Percentiles rank a stretch among this genome's conserved stretches.
Conservation (phyloP, 2,329 filamentous ascomycete species). For the Fusarium paranaense region DNA sequence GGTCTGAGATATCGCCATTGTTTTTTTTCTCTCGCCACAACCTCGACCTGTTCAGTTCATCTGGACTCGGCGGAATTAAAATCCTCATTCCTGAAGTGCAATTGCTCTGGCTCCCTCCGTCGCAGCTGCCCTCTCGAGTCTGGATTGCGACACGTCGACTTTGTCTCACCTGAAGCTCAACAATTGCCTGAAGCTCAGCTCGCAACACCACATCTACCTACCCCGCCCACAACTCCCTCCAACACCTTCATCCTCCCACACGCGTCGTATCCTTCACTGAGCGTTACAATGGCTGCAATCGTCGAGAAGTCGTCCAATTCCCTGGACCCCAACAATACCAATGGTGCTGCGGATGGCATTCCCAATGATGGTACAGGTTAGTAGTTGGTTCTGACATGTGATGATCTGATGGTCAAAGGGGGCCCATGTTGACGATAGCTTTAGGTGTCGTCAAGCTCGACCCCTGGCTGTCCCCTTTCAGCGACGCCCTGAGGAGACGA, state of each 20-base stretch:
- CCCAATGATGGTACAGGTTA: constrained; percentile 80
- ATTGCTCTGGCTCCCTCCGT: constrained; percentile 5
- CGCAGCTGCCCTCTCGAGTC: constrained; percentile 16
- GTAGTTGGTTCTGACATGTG: constrained; percentile 39
- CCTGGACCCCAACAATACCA: constrained; percentile 51
- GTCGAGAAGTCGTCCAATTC: constrained; percentile 58
- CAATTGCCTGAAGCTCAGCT: constrained; percentile 38
- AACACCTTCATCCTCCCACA: constrained; percentile 25
- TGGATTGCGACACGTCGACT: constrained; percentile 20
- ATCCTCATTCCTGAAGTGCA: constrained; percentile 26
- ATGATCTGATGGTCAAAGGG: constrained; percentile 34
- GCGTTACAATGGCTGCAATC: constrained; percentile 47
- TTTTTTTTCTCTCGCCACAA: constrained; percentile 31
- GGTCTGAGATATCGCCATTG: constrained; percentile 40
- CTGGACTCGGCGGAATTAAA: constrained; percentile 21
- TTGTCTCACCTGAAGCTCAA: constrained; percentile 41
- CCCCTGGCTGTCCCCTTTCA: constrained; percentile 89
- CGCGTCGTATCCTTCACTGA: constrained; percentile 21
- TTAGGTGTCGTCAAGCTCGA: constrained; percentile 88
- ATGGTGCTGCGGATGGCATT: constrained; percentile 60
- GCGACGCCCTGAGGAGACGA: constrained; percentile 78
- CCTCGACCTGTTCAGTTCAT: constrained; percentile 18
- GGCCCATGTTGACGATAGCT: constrained; percentile 32
- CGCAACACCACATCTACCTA: constrained; percentile 34
- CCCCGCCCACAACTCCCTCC: constrained; percentile 42